Evolutionary conservation across 345 rosid species (phyloP), one percentile per base, ranked within the genome.

Genomic region (Bruguiera parviflora): DNA sequence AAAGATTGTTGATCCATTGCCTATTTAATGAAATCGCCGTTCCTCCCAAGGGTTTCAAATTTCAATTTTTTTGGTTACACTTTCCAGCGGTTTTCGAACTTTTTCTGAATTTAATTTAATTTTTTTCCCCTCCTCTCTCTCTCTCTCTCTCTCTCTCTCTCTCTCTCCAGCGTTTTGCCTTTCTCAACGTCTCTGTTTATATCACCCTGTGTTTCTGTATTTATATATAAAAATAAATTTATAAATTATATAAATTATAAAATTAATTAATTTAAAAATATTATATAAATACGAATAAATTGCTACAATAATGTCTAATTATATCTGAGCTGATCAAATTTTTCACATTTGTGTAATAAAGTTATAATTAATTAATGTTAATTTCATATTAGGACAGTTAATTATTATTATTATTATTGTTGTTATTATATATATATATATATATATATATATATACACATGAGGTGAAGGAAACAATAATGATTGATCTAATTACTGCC

Each of bases 11-110:
- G 27, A 56, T 56, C 59, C 29, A 56, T 10, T 1, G 31, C 25
- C 25, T 10, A 15, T 9, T 5, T 15, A 56, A 24, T 56, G 16
- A 1, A 56, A 56, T 63, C 64, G 63, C 53, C 24, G 72, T 7
- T 5, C 31, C 64, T 65, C 8, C 70, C 76, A 65, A 66, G 77
- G 67, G 71, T 37, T 78, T 46, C 61, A 31, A 65, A 24, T 60
- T 72, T 65, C 43, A 2, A 11, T 11, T 2, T 43, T 2, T 39
- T 11, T 0, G 47, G 49, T 3, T 0, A 3, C 5, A 43, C 49
- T 43, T 43, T 43, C 49, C 3, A 29, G 58, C 51, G 43, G 72
- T 61, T 61, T 70, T 69, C 22, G 59, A 62, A 6, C 53, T 19
- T 29, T 65, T 63, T 64, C 71, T 70, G 70, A 49, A 60, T 61